Base-by-base conservation (phyloP, 305 asterid species). In the Solanum chacoense region DNA sequence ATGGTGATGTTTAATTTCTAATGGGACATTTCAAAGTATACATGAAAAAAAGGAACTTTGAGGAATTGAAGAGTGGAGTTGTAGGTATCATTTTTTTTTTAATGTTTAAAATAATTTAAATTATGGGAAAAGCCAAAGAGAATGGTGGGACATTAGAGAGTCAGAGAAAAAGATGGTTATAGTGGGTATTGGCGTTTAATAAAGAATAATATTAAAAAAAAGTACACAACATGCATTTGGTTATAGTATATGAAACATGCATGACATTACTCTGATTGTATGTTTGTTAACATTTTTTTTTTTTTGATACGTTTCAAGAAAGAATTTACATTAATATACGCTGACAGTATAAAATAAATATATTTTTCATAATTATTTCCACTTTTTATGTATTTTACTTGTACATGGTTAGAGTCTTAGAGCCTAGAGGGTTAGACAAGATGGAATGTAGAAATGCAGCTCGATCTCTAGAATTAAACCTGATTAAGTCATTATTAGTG, bases 81-180 rank as follows among this genome's bases (percentile, higher is more conserved):
- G 86, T 28, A 28, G 85, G 76, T 83, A 91, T 79, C 36, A 26
- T 78, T 12, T 38, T 76, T n/a, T n/a, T 24, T 38, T 7, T 14
- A 37, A 80, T 91, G 93, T 92, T 78, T 90, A 38, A 24, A 37
- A 12, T 79, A 79, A 12, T 37, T 78, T 78, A 78, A 89, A 91
- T 90, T 90, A 94, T 91, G 90, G 90, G 67, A 93, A 92, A 42
- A 90, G 88, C 90, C 87, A 89, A 93, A 91, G 93, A 75, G 65
- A 88, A 87, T 84, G 84, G 91, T 89, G 91, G 93, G 91, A 91
- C 87, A 89, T 91, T 91, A 91, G 91, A 89, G 88, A 78, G 80
- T 89, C 88, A 67, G 89, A 88, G 83, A 36, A 72, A 90, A 86
- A 90, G 74, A 45, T 86, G 37, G 40, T 11, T 84, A 55, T 86